These are phyloP conservation scores for Marsdenia floribunda DNA, from an alignment of 257 asterid species.

Conservation along the genomic window DNA sequence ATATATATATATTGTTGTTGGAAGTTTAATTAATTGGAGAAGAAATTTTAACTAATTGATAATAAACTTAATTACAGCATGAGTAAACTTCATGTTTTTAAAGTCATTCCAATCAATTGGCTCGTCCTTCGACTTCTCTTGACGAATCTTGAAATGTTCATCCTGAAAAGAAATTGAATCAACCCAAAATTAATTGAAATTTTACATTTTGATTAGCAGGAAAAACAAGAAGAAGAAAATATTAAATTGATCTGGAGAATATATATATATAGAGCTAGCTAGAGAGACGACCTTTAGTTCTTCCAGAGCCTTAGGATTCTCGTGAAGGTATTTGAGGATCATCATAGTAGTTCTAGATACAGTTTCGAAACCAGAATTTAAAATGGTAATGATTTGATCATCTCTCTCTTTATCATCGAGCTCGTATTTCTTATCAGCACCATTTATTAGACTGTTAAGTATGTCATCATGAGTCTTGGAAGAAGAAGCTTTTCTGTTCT, in stretches of 20 bases:
- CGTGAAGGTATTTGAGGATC: conserved; percentile 86
- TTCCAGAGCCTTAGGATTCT: conserved; percentile 76
- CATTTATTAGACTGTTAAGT: conserved; percentile 48
- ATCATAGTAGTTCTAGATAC: conserved; percentile 89
- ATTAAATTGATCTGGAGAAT: no score
- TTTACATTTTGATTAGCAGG: no score
- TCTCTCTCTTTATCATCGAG: conserved; percentile 71
- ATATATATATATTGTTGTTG: not conserved
- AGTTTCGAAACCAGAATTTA: conserved; percentile 84
- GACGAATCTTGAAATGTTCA: conserved; percentile 52
- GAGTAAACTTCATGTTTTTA: conserved; percentile 63
- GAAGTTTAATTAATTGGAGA: no score
- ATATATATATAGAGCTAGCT: no score
- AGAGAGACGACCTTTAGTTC: conserved; percentile 56
- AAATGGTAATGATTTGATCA: conserved; percentile 67
- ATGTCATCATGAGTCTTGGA: conserved; percentile 49
- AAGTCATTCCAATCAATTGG: conserved; percentile 57
- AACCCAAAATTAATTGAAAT: no score
- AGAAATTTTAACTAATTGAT: no score
- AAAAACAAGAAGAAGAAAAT: no score
- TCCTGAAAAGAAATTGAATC: conserved; percentile 26
- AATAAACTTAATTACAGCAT: conserved; percentile 36
- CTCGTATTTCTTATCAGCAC: conserved; percentile 41
- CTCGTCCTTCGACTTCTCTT: conserved; percentile 33
- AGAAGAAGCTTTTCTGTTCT: conserved; percentile 47